phyloP scores from a whole-genome alignment of 176 grass and related monocot species.

The Puccinellia tenuiflora region DNA sequence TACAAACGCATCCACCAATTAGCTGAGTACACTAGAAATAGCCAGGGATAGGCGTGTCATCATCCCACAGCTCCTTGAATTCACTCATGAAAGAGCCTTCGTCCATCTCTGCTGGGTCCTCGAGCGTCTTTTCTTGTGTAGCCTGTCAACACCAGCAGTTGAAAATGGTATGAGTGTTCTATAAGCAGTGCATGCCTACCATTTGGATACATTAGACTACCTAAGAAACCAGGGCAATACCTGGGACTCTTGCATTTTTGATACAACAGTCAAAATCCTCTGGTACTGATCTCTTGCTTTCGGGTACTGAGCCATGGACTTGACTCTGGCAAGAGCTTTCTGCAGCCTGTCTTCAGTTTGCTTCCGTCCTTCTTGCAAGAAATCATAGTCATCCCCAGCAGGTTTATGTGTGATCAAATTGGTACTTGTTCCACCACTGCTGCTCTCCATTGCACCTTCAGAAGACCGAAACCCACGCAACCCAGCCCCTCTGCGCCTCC shows the following conservation, averaged over 20 bases:
- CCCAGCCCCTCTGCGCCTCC: slow-evolving; percentile 66
- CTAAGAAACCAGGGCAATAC: slow-evolving; percentile 20
- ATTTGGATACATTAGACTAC: neutral
- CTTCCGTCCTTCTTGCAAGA: slow-evolving; percentile 59
- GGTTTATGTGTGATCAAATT: slow-evolving; percentile 27
- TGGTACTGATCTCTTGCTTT: slow-evolving; percentile 77
- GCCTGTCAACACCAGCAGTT: slow-evolving; percentile 42
- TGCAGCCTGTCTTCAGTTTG: slow-evolving; percentile 71
- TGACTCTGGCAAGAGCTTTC: slow-evolving; percentile 90
- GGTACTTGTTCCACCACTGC: slow-evolving; percentile 5
- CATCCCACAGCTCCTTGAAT: slow-evolving; percentile 72
- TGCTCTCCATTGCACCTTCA: slow-evolving; percentile 34
- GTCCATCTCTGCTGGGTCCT: slow-evolving; percentile 45
- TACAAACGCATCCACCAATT: slow-evolving; percentile 19
- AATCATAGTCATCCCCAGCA: slow-evolving; percentile 65
- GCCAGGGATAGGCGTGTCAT: slow-evolving; percentile 38
- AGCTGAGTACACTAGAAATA: slow-evolving; percentile 24
- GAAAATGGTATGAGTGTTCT: neutral
- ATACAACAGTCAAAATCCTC: slow-evolving; percentile 71
- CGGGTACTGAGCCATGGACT: slow-evolving; percentile 81
- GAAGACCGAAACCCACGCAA: slow-evolving; percentile 71
- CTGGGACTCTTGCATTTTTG: slow-evolving; percentile 84
- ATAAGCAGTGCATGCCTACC: neutral
- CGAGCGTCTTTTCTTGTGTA: slow-evolving; percentile 52
- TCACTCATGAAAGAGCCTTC: slow-evolving; percentile 67